Conservation (phyloP, 768 basidiomycete species). For the Mycena maculata region DNA sequence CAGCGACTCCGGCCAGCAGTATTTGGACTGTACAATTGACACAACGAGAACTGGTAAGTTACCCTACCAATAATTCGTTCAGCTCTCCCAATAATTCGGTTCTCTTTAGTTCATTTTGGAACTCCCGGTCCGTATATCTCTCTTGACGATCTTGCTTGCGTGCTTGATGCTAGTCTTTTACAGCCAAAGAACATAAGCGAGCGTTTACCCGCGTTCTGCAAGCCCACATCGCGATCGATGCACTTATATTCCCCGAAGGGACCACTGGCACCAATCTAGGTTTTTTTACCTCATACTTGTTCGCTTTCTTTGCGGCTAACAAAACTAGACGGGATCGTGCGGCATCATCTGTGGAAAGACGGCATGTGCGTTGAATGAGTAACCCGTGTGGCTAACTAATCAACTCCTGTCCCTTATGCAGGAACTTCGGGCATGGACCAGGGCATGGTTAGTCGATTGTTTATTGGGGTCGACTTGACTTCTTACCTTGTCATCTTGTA, state of each 20-base stretch:
- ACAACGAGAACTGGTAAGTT: constrained; percentile 57
- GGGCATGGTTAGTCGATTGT: constrained; percentile 69
- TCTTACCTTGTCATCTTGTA: background rate
- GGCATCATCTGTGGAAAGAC: constrained; percentile 71
- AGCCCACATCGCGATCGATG: constrained; percentile 76
- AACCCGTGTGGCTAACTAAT: too few relatives aligned
- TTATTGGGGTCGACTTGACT: constrained; percentile 13
- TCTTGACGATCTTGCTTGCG: background rate
- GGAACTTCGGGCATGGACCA: constrained; percentile 63
- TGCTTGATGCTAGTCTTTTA: background rate
- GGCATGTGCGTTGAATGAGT: constrained; percentile 46
- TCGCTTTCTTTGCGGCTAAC: constrained; percentile 16
- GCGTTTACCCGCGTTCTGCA: constrained; percentile 79
- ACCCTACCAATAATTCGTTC: too few relatives aligned
- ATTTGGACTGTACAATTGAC: constrained; percentile 80
- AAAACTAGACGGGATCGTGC: constrained; percentile 67
- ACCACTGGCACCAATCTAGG: constrained; percentile 54
- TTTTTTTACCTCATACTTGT: background rate
- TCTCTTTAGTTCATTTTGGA: constrained; percentile 66
- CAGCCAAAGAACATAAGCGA: constrained; percentile 64
- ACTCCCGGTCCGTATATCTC: constrained; percentile 50
- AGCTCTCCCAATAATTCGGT: too few relatives aligned
- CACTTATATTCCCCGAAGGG: constrained; percentile 69
- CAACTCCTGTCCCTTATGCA: background rate
- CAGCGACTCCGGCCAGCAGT: constrained; percentile 80